Percentiles rank a stretch among this genome's conserved stretches.
These are phyloP conservation scores for Tilletia setariae DNA, from an alignment of 1,284 basidiomycete species.

Conservation along the genomic window DNA sequence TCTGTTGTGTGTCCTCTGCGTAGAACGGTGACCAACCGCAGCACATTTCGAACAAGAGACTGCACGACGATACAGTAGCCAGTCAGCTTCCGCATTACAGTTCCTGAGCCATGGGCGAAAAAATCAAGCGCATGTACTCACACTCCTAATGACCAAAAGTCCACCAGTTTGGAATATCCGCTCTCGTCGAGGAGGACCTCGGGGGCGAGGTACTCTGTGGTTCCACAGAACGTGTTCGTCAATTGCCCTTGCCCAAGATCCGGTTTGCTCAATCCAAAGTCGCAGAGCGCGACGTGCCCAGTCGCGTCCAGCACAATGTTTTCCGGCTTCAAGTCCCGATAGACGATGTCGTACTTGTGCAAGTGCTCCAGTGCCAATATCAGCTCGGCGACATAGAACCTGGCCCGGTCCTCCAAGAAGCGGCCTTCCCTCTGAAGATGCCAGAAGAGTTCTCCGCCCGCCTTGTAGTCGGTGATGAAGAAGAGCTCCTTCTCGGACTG, in stretches of 20 bases:
- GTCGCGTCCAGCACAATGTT: conserved; percentile 96
- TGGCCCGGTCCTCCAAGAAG: conserved; percentile 84
- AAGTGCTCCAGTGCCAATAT: conserved; percentile 90
- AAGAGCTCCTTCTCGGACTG: conserved; percentile 94
- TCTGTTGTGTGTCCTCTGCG: conserved; percentile 97
- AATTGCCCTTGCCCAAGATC: conserved; percentile 89
- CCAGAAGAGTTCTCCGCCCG: conserved; percentile 97
- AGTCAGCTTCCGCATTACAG: background rate
- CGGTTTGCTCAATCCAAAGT: conserved; percentile 95
- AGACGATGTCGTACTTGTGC: conserved; percentile 95
- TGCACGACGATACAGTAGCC: conserved; percentile 62
- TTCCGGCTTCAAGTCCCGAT: conserved; percentile 93
- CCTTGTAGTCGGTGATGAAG: conserved; percentile 98
- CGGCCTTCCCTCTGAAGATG: conserved; percentile 91
- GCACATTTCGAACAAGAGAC: conserved; percentile 71
- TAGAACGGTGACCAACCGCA: conserved; percentile 99
- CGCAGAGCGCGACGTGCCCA: conserved; percentile 91
- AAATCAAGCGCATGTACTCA: background rate
- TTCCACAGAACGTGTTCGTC: conserved; percentile 96
- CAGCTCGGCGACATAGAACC: conserved; percentile 93
- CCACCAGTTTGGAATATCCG: conserved; percentile 96
- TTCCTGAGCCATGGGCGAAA: conserved; percentile 60
- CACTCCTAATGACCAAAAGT: conserved; percentile 90
- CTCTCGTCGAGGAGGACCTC: conserved; percentile 98
- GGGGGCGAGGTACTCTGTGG: conserved; percentile 82